Conservation (phyloP, 2,329 filamentous ascomycete species). For the Fusarium longipes region DNA sequence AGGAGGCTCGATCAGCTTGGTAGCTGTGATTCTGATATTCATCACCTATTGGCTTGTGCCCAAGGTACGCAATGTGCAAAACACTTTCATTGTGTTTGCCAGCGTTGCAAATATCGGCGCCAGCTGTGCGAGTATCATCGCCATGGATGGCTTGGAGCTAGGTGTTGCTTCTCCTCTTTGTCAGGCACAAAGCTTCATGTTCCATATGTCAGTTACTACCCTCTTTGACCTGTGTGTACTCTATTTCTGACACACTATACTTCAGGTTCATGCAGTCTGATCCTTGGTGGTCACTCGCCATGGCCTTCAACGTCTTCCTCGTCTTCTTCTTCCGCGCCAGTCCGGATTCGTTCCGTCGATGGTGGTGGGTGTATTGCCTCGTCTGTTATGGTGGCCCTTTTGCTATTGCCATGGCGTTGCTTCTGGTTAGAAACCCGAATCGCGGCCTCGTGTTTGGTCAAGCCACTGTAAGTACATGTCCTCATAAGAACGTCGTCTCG, state of each 20-base stretch:
- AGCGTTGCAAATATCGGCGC: constrained; percentile 70
- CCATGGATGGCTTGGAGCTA: constrained; percentile 69
- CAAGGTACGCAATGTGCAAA: constrained; percentile 67
- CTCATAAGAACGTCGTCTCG: background rate
- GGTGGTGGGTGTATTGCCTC: constrained; percentile 76
- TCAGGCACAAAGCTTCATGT: constrained; percentile 68
- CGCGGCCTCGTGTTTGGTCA: constrained; percentile 63
- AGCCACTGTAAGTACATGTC: constrained; percentile 60
- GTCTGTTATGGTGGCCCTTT: constrained; percentile 79
- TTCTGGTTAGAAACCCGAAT: constrained; percentile 62
- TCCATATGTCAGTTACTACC: constrained; percentile 70
- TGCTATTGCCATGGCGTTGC: constrained; percentile 72
- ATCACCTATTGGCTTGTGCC: constrained; percentile 63
- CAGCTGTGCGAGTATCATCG: constrained; percentile 76
- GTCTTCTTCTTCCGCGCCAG: constrained; percentile 71
- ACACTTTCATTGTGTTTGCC: constrained; percentile 71
- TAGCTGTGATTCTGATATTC: constrained; percentile 64
- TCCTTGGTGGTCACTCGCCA: constrained; percentile 81
- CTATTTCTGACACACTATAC: constrained; percentile 53
- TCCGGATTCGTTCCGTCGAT: constrained; percentile 75
- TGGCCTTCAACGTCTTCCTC: constrained; percentile 85
- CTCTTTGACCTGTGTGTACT: constrained; percentile 47
- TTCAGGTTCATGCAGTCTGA: constrained; percentile 80
- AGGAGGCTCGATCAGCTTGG: constrained; percentile 64
- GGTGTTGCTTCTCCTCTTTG: constrained; percentile 69